Evolutionary conservation across 345 rosid genomes (phyloP).

Genomic region (Acer yangbiense): DNA sequence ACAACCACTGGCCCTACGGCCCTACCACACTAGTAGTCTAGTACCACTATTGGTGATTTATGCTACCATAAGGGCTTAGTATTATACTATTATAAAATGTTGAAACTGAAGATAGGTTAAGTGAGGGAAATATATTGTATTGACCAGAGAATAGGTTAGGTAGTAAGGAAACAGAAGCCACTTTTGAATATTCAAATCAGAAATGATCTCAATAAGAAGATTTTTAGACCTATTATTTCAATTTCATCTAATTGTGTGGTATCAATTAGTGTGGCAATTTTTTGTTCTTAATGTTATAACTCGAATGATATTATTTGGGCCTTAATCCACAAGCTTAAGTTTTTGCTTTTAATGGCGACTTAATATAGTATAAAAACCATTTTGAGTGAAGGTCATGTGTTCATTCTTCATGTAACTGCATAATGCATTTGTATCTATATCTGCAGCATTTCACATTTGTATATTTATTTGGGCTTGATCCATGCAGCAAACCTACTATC

Average conservation of each 20-base stretch:
- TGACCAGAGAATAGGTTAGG: background rate
- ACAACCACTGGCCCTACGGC: background rate
- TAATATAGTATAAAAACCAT: background rate
- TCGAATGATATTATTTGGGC: background rate
- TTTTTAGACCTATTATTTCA: background rate
- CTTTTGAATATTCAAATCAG: background rate
- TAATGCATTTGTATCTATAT: background rate
- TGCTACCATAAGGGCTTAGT: background rate
- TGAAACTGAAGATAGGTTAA: background rate
- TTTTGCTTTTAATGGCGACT: background rate
- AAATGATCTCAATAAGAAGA: background rate
- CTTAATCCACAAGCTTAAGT: background rate
- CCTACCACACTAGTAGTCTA: too few species aligned
- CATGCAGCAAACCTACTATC: background rate
- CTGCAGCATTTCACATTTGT: background rate
- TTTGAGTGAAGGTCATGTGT: background rate
- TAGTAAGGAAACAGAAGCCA: background rate
- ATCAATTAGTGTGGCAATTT: background rate
- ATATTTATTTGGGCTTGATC: background rate
- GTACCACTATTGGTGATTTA: too few species aligned
- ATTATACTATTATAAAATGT: background rate
- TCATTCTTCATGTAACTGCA: background rate
- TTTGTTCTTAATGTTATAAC: background rate
- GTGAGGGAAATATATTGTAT: background rate
- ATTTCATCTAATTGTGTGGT: background rate